These are phyloP conservation scores for Colletotrichum magnum DNA, from an alignment of 2,329 filamentous ascomycete species.

Conservation along the genomic window DNA sequence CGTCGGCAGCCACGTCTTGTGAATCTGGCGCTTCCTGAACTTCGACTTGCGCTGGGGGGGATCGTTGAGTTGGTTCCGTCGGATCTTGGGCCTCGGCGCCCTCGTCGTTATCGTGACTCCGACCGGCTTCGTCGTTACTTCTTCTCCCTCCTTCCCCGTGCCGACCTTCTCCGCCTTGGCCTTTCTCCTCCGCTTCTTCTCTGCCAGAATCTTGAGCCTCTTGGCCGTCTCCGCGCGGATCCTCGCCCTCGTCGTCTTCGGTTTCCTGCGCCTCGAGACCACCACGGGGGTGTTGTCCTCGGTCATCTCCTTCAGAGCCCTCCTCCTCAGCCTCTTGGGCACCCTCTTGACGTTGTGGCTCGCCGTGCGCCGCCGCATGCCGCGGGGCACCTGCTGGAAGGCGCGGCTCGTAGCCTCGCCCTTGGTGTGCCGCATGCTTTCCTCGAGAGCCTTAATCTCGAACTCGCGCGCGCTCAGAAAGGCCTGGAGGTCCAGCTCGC, in stretches of 20 bases:
- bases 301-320: constrained; percentile 81
- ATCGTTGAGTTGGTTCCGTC: constrained; percentile 77
- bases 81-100: constrained; percentile 74
- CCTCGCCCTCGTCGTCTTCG: constrained; percentile 68
- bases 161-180: constrained; percentile 50
- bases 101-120: constrained; percentile 55
- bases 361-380: constrained; percentile 87
- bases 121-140: constrained; percentile 40
- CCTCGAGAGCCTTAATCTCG: constrained; percentile 88
- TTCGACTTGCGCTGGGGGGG: constrained; percentile 70
- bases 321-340: constrained; percentile 79
- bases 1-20: constrained; percentile 95
- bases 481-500: constrained; percentile 86
- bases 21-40: constrained; percentile 86
- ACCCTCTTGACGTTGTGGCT: constrained; percentile 96
- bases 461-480: constrained; percentile 90
- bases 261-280: constrained; percentile 74
- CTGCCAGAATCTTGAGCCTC: constrained; percentile 74
- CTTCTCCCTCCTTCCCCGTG: constrained; percentile 49
- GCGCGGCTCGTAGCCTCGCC: constrained; percentile 75
- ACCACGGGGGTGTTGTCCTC: constrained; percentile 93
- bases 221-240: constrained; percentile 84
- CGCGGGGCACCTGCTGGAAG: constrained; percentile 91
- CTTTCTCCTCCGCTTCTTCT: constrained; percentile 65
- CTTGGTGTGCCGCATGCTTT: constrained; percentile 84